Base-by-base conservation (phyloP, 2,329 filamentous ascomycete genomes). In the Neonectria punicea region DNA sequence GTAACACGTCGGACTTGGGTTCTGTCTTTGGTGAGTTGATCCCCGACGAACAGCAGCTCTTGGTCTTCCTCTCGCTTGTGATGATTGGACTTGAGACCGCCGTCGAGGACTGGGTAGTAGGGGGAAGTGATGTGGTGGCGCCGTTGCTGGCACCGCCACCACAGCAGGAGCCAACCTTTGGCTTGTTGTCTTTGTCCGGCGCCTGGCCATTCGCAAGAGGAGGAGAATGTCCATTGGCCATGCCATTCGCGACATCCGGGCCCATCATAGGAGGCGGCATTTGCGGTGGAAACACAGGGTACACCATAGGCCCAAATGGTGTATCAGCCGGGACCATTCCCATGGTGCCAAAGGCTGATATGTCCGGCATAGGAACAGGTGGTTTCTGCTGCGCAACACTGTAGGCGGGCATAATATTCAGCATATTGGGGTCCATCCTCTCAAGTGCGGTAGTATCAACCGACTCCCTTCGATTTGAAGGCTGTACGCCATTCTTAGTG, bases 371-470 rank as follows among this genome's bases (percentile, higher is more conserved):
- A 54, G 67, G 66, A 67, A 63, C 57, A 59, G 66, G 66, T 70
- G 75, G 62, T 32, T 70, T 73, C 44, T 70, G 75, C 43, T 72
- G 74, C 25, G 76, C 73, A 44, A 68, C 64, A 47, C 71, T 74
- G 53, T 72, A 77, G 13, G 78, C 73, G 3, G 80, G 75, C 50
- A 85, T 61, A 53, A 87, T 76, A 70, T 87, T 88, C 63, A 87
- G 73, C 63, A 82, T 83, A 67, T 76, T 82, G n/a, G 81, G 78
- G 67, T 88, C 84, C 78, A 88, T 87, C 63, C 86, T 82, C 53
- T 84, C 81, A 16, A 89, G 75, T 10, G 79, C 80, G 2, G 78
- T 73, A 1, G 82, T 76, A 65, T 87, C 86, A 69, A 86, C 82
- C 1, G 86, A 86, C 61, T 80, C 82, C 70, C 85, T 87, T 57